Conservation (phyloP, 192 early-diverging fungal species). For the Backusella sp. region DNA sequence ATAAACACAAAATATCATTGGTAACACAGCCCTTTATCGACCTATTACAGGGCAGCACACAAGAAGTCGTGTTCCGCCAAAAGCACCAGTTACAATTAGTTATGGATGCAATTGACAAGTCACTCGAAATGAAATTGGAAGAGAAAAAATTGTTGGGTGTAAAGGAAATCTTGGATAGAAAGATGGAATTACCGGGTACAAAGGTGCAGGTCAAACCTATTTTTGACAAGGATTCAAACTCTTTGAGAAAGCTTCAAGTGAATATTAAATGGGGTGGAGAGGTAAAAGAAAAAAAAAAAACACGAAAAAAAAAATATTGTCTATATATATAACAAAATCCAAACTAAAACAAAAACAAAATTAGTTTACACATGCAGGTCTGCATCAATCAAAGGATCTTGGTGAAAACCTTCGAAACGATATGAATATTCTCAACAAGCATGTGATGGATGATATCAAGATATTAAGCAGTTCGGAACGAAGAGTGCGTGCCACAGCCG, state of each 20-base stretch:
- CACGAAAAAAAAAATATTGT: too few species aligned
- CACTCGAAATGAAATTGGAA: conserved; percentile 42
- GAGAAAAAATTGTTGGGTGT: conserved; percentile 63
- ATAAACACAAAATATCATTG: conserved; percentile 92
- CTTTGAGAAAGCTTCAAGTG: conserved; percentile 80
- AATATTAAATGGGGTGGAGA: conserved; percentile 98
- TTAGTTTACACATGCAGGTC: conserved; percentile 89
- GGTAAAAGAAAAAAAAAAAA: conserved; percentile 26
- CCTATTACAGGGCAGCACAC: conserved; percentile 62
- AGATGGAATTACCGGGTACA: conserved; percentile 80
- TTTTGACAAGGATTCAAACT: conserved; percentile 54
- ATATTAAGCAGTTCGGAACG: conserved; percentile 85
- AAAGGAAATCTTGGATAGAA: conserved; percentile 74
- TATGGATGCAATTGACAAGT: conserved; percentile 54
- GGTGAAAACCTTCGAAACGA: conserved; percentile 93
- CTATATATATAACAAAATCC: background rate
- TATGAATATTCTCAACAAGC: conserved; percentile 81
- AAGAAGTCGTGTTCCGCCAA: conserved; percentile 85
- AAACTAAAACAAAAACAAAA: background rate
- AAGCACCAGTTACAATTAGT: conserved; percentile 67
- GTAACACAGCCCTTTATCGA: conserved; percentile 64
- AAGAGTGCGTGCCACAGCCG: conserved; percentile 88
- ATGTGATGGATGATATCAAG: conserved; percentile 83
- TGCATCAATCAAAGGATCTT: conserved; percentile 86
- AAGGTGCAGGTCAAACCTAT: conserved; percentile 91